phyloP scores from a whole-genome alignment of 129 eudicot species.

The Flaveria linearis region DNA sequence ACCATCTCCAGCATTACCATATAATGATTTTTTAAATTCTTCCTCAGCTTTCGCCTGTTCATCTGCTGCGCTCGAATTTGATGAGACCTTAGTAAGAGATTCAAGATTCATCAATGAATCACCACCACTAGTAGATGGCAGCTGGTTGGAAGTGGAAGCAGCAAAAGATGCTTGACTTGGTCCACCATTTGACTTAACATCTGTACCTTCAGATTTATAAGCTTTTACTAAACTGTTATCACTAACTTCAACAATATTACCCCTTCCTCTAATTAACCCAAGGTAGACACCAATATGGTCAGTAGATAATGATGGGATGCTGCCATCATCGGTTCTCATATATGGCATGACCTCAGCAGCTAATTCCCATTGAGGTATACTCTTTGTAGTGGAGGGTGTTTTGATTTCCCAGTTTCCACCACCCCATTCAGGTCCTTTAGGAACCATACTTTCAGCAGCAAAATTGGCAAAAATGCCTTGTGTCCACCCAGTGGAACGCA shows the following conservation, averaged over 20 bases:
- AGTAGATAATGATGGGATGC: constrained; percentile 83
- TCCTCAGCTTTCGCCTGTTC: constrained; percentile 93
- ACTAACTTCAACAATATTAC: constrained; percentile 78
- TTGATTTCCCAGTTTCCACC: constrained; percentile 99
- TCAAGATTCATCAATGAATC: constrained; percentile 78
- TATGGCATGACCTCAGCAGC: constrained; percentile 99
- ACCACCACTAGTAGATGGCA: constrained; percentile 42
- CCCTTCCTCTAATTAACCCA: constrained; percentile 88
- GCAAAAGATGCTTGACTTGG: constrained; percentile 41
- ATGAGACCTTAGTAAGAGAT: constrained; percentile 56
- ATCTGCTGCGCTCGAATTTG: constrained; percentile 50
- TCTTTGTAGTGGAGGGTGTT: constrained; percentile 77
- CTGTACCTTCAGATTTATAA: constrained; percentile 50
- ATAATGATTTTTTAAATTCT: constrained; percentile 75
- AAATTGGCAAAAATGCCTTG: constrained; percentile 98
- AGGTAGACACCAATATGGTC: constrained; percentile 96
- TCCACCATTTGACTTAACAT: constrained; percentile 49
- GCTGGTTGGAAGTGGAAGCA: constrained; percentile 43
- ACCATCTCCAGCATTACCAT: constrained; percentile 73
- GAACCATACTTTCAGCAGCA: constrained; percentile 99
- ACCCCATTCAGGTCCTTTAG: constrained; percentile 99
- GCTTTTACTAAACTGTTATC: constrained; percentile 91
- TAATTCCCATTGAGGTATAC: constrained; percentile 91
- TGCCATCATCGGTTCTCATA: constrained; percentile 95
- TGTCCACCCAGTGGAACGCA: constrained; percentile 97